A percentile compares a stretch with the other conserved stretches of the same genome.
These are phyloP conservation scores for Zalerion maritima DNA, from an alignment of 495 filamentous ascomycete species.

Conservation along the genomic window DNA sequence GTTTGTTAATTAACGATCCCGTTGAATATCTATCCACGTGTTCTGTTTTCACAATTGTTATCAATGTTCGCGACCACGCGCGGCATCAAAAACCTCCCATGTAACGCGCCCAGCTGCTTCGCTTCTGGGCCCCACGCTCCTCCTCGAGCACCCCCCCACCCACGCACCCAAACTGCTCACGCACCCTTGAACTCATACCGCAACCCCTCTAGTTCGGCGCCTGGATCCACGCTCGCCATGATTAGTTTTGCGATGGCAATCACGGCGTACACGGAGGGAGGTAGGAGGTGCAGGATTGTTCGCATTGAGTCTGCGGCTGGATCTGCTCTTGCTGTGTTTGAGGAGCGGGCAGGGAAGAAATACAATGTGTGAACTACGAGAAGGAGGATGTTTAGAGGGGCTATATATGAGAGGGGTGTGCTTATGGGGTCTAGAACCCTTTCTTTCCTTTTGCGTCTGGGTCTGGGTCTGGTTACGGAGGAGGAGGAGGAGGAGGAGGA, in stretches of 20 bases:
- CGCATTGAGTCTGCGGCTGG: neutral
- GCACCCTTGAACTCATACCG: conserved; percentile 48
- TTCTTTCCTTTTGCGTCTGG: too few species aligned
- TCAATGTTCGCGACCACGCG: neutral
- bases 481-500: too few species aligned
- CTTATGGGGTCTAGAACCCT: too few species aligned
- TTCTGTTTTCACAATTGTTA: neutral
- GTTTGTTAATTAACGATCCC: too few species aligned
- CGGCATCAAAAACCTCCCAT: neutral
- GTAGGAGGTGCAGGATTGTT: conserved; percentile 12
- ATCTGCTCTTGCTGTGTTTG: neutral
- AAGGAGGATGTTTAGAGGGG: too few species aligned
- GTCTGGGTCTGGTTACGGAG: too few species aligned
- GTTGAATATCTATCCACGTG: too few species aligned
- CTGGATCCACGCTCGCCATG: conserved; percentile 41
- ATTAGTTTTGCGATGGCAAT: conserved; percentile 33
- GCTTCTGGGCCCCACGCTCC: neutral
- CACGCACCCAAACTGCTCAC: conserved; percentile 12
- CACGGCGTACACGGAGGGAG: conserved; percentile 30
- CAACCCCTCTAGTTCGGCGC: conserved; percentile 33
- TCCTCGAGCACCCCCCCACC: too few species aligned
- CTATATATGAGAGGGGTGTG: too few species aligned
- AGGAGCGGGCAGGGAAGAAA: too few species aligned
- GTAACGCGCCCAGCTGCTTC: neutral
- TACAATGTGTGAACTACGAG: too few species aligned